These are phyloP conservation scores for Phlyctochytrium planicorne DNA, from an alignment of 192 early-diverging fungal species.

Conservation along the genomic window DNA sequence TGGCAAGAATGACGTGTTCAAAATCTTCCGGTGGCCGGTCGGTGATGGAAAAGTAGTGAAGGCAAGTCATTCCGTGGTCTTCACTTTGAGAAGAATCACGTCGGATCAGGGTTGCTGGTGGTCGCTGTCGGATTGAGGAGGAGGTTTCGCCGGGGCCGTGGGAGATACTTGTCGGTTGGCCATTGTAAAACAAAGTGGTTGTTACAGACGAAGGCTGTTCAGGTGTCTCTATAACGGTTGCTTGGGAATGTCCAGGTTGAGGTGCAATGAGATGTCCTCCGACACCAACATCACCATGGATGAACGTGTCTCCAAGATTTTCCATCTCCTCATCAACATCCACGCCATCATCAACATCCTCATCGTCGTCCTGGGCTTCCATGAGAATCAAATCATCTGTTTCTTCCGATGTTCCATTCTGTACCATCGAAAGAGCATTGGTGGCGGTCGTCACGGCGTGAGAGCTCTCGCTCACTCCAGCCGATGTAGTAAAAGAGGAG, in stretches of 20 bases:
- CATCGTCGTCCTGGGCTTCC: neutral
- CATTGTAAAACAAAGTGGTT: neutral
- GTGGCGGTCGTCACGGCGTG: no score
- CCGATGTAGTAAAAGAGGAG: no score
- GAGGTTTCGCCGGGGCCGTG: no score
- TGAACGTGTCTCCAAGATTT: neutral
- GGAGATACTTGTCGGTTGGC: no score
- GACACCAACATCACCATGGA: neutral
- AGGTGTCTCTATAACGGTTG: neutral
- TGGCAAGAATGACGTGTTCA: neutral
- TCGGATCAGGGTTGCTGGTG: slow-evolving; percentile 1
- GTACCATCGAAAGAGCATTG: no score
- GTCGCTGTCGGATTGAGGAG: no score
- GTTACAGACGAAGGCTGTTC: neutral
- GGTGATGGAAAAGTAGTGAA: slow-evolving; percentile 19
- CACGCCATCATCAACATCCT: neutral
- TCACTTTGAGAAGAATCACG: slow-evolving; percentile 27
- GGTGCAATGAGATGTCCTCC: neutral
- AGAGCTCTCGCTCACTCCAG: no score
- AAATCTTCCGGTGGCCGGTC: slow-evolving; percentile 4
- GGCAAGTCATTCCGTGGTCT: slow-evolving; percentile 29
- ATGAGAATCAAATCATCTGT: neutral
- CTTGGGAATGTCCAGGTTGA: neutral
- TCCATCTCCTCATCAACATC: slow-evolving; percentile 2
- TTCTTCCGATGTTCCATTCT: no score